Conservation (phyloP, 495 filamentous ascomycete genomes). For the Penicillium soppii region DNA sequence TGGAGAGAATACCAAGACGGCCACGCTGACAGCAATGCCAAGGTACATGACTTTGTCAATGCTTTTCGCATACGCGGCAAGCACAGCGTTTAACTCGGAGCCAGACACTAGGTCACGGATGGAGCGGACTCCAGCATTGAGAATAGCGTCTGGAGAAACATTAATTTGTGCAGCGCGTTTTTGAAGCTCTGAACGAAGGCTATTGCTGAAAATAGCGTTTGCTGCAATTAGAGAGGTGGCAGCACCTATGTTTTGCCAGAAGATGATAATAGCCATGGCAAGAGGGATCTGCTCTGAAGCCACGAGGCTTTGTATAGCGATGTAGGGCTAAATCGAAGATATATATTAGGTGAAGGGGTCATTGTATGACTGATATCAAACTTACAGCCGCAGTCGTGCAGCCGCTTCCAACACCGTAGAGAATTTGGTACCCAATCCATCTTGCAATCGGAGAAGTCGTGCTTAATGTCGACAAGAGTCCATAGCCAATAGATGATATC, state of each 20-base stretch:
- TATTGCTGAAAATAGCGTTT: constrained; percentile 68
- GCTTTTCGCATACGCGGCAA: constrained; percentile 58
- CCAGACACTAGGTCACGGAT: constrained; percentile 35
- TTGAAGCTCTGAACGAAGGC: constrained; percentile 52
- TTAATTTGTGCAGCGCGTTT: constrained; percentile 43
- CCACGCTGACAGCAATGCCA: constrained; percentile 6
- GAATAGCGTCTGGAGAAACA: constrained; percentile 26
- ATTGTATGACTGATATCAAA: constrained; percentile 13
- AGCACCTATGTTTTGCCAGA: constrained; percentile 61
- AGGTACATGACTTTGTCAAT: constrained; percentile 19
- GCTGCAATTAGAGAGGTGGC: constrained; percentile 64
- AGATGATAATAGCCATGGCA: constrained; percentile 59
- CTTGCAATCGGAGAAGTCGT: constrained; percentile 37
- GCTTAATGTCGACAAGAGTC: constrained; percentile 58
- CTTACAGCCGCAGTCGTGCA: constrained; percentile 24
- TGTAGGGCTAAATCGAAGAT: constrained; percentile 36
- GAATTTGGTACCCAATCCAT: constrained; percentile 72
- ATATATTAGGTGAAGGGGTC: not conserved
- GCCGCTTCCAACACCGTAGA: constrained; percentile 54
- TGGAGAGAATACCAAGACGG: constrained; percentile 12
- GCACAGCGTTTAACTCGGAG: constrained; percentile 46
- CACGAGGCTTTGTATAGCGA: constrained; percentile 64
- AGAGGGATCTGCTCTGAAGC: constrained; percentile 55
- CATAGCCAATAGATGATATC: constrained; percentile 60
- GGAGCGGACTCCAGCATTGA: constrained; percentile 57